phyloP scores from a whole-genome alignment of 495 filamentous ascomycete species.

The Tuber melanosporum region DNA sequence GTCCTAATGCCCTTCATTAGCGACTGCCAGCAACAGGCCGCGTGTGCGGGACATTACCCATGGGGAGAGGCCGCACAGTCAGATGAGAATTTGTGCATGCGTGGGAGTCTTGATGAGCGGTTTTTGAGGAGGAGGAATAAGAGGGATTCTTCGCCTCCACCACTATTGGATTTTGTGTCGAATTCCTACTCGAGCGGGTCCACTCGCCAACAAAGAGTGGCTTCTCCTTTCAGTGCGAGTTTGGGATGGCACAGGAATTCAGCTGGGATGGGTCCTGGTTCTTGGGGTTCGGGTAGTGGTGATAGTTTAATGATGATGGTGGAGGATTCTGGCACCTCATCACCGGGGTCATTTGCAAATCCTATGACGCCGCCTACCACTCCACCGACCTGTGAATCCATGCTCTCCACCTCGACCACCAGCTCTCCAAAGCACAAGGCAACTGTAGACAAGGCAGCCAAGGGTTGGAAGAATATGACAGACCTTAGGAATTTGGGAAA shows the following conservation, averaged over 20 bases:
- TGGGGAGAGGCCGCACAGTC: constrained; percentile 40
- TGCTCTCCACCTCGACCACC: constrained; percentile 50
- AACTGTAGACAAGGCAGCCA: constrained; percentile 42
- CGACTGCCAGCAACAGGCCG: constrained; percentile 44
- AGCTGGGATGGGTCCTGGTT: constrained; percentile 13
- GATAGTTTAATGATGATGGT: constrained; percentile 47
- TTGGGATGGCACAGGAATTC: constrained; percentile 35
- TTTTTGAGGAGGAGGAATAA: constrained; percentile 36
- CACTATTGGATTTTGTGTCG: constrained; percentile 39
- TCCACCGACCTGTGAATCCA: constrained; percentile 62
- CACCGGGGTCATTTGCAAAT: constrained; percentile 50
- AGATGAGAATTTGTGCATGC: constrained; percentile 41
- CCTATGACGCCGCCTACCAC: constrained; percentile 88
- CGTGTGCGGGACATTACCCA: constrained; percentile 36
- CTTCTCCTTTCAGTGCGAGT: constrained; percentile 37
- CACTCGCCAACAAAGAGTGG: constrained; percentile 28
- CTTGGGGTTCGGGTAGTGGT: constrained; percentile 45
- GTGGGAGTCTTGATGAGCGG: constrained; percentile 43
- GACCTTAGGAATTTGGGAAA: constrained; percentile 51
- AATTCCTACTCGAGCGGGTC: constrained; percentile 41
- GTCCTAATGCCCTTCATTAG: constrained; percentile 79
- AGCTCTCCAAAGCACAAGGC: constrained; percentile 45
- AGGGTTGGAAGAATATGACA: constrained; percentile 78
- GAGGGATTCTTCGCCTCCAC: constrained; percentile 37
- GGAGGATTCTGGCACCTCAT: constrained; percentile 47